Conservation (phyloP, 73 alveolate species). For the Durusdinium trenchii region DNA sequence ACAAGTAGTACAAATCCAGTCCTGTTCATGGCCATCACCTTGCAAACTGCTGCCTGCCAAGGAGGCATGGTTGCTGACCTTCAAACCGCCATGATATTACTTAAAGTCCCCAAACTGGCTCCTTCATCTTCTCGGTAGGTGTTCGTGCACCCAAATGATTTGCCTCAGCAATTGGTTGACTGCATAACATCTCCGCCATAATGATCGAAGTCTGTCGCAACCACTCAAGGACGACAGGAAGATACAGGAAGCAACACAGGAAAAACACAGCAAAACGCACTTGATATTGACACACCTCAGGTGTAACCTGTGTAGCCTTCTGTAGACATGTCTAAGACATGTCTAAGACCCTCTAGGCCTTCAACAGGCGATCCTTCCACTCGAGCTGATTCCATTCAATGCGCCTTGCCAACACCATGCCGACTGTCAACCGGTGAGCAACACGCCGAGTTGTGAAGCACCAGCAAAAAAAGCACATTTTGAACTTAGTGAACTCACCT, state of each 20-base stretch:
- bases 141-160: slow-evolving; percentile 82
- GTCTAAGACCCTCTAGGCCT: background rate
- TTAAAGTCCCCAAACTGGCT: background rate
- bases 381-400: slow-evolving; percentile 77
- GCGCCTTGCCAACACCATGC: slow-evolving; percentile 24
- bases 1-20: background rate
- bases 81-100: background rate
- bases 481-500: too few species aligned
- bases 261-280: too few species aligned
- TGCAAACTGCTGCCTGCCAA: slow-evolving; percentile 63
- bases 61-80: too few species aligned
- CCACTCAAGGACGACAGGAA: too few species aligned
- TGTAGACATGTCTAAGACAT: too few species aligned
- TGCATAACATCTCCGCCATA: too few species aligned
- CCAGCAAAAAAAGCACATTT: background rate
- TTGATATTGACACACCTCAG: too few species aligned
- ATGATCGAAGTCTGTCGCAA: too few species aligned
- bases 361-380: slow-evolving; percentile 66
- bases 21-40: slow-evolving; percentile 94
- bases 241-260: too few species aligned
- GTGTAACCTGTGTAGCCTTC: too few species aligned
- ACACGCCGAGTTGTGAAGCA: background rate
- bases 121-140: slow-evolving; percentile 82
- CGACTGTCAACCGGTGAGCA: background rate
- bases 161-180: background rate